Conservation (phyloP, 2,329 filamentous ascomycete species). For the Fusarium falciforme region DNA sequence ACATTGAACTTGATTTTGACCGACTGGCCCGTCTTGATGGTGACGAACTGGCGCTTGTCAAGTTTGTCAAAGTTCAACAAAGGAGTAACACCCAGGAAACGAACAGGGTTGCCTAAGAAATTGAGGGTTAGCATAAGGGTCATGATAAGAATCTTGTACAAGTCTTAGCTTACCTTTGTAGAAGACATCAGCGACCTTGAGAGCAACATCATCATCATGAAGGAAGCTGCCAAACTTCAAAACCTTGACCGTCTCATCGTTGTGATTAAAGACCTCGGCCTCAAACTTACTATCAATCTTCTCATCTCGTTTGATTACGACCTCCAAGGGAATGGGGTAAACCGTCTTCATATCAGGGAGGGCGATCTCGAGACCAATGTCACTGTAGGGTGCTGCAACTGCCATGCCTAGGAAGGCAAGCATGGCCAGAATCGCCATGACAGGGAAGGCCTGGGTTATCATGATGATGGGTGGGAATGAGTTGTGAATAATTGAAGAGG, state of each 20-base stretch:
- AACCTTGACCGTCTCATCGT: neutral
- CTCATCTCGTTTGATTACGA: neutral
- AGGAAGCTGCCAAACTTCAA: neutral
- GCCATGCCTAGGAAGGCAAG: neutral
- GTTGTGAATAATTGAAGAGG: neutral
- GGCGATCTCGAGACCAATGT: neutral
- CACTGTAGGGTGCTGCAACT: neutral
- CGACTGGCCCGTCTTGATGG: neutral
- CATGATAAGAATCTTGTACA: neutral
- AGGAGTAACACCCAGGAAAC: neutral
- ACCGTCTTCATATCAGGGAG: neutral
- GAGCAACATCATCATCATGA: neutral
- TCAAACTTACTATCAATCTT: neutral
- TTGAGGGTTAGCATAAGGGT: neutral
- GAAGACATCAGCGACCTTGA: neutral
- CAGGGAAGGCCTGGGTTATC: neutral
- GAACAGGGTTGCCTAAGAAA: neutral
- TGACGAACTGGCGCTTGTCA: neutral
- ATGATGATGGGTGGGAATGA: neutral
- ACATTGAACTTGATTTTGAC: neutral
- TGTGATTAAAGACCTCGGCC: neutral
- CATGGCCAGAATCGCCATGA: neutral
- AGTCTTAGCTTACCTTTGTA: neutral
- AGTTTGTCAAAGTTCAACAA: neutral
- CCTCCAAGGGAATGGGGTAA: neutral